phyloP scores from a whole-genome alignment of 2,329 filamentous ascomycete species.

The Claviceps maximensis region DNA sequence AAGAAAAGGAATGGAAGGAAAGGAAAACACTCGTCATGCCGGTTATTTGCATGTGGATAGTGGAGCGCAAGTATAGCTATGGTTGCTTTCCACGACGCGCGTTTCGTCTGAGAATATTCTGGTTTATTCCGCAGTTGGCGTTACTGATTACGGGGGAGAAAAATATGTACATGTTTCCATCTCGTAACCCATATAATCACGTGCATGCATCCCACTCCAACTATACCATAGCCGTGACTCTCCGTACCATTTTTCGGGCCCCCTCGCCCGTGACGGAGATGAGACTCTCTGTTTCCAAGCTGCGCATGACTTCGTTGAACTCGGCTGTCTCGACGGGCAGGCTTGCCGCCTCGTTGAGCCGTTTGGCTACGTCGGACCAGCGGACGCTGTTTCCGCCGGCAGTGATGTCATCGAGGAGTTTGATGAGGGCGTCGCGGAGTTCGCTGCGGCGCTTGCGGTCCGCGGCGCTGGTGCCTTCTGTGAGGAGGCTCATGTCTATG shows the following conservation, averaged over 20 bases:
- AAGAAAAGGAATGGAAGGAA: too few species aligned
- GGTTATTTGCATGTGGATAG: too few species aligned
- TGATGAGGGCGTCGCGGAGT: constrained; percentile 65
- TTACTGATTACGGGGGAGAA: too few species aligned
- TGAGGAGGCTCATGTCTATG: constrained; percentile 93
- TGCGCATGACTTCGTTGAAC: constrained; percentile 68
- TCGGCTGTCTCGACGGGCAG: constrained; percentile 63
- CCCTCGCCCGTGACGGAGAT: constrained; percentile 77
- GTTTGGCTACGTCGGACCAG: constrained; percentile 65
- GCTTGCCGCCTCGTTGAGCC: constrained; percentile 57
- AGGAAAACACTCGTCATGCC: too few species aligned
- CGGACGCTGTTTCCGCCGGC: constrained; percentile 53
- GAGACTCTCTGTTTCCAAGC: constrained; percentile 71
- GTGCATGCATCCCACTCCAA: not conserved
- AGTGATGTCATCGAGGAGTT: constrained; percentile 68
- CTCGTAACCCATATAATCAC: not conserved
- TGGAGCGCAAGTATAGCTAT: too few species aligned
- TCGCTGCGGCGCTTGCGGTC: constrained; percentile 75
- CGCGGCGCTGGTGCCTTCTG: constrained; percentile 82
- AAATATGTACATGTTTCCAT: not conserved
- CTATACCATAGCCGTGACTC: constrained; percentile 44
- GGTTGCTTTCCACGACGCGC: too few species aligned
- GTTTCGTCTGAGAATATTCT: too few species aligned
- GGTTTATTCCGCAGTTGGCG: too few species aligned
- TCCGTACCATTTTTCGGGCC: constrained; percentile 64